phyloP scores from a whole-genome alignment of 2,329 filamentous ascomycete species.

The Colletotrichum sp. region DNA sequence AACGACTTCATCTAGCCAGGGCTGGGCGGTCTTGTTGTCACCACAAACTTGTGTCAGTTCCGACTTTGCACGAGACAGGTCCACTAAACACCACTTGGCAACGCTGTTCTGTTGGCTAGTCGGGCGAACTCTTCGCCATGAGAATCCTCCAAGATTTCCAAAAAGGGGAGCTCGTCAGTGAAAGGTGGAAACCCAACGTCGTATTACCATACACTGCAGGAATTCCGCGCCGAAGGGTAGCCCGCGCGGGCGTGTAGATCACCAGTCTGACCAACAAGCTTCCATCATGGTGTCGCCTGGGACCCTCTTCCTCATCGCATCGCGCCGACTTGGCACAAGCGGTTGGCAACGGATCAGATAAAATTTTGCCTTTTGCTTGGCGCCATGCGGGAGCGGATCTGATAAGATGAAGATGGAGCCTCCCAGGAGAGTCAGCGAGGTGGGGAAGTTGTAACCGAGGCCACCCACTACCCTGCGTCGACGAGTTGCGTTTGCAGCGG shows the following conservation, averaged over 20 bases:
- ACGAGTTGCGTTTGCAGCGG: background rate
- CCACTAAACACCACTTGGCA: constrained; percentile 1
- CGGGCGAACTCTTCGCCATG: background rate
- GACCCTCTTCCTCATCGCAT: background rate
- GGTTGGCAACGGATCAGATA: constrained; percentile 12
- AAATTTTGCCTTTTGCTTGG: background rate
- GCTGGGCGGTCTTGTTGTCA: background rate
- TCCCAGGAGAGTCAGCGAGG: background rate
- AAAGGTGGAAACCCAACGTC: background rate
- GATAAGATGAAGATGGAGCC: constrained; percentile 7
- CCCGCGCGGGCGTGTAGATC: background rate
- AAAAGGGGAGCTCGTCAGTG: background rate
- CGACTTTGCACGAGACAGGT: background rate
- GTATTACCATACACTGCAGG: background rate
- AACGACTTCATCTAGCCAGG: background rate
- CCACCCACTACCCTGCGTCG: background rate
- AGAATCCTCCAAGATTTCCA: background rate
- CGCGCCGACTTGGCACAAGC: background rate
- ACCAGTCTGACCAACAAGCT: background rate
- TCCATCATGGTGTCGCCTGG: background rate
- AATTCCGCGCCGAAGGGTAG: background rate
- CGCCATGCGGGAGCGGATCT: constrained; percentile 7
- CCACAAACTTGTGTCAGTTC: background rate
- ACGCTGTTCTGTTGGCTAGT: background rate
- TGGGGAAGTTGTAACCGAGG: background rate